Base-by-base conservation (phyloP, 2,329 filamentous ascomycete species). In the Cytospora piceicola region DNA sequence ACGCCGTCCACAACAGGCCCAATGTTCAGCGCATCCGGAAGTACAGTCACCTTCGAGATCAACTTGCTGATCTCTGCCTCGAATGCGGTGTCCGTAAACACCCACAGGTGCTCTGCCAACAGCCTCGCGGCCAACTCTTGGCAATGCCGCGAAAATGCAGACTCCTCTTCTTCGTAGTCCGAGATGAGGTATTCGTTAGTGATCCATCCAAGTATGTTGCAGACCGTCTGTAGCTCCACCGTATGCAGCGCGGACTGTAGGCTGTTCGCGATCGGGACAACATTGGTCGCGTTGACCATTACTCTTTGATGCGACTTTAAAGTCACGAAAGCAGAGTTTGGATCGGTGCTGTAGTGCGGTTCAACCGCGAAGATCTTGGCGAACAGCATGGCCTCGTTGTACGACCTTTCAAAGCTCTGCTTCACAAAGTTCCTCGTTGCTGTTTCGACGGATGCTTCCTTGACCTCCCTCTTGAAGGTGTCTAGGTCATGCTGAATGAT, bases 341-440 rank as follows among this genome's bases (percentile, higher is more conserved):
- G 68, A 27, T 83, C 77, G 0, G 77, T 77, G 68, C 78, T 85
- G 75, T 84, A 86, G 27, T 81, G 78, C 0, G 84, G 80, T 55
- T 87, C 83, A 49, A 88, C 76, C 29, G 79, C 79, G 68, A 88
- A 88, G n/a, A 88, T 77, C 67, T 81, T 83, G 36, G 77, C 72
- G 66, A 88, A 86, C 3, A 88, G 73, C 24, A 75, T 78, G 30
- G 82, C 79, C 71, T 88, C 85, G 65, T 83, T 82, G 70, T 82
- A 85, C 2, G 85, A 81, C 30, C 84, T 80, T 71, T 88, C 85
- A 63, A 87, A 87, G 62, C 79, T 82, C 72, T 88, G 85, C 72
- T 88, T 88, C 68, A 88, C 80, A 63, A 82, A 85, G 69, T 85
- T 87, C 32, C 85, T 79, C 17, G 81, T 81, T 4, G 84, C 85